A percentile compares a stretch with the other conserved stretches of the same genome.
Conservation (phyloP, 1,284 basidiomycete genomes). For the Abortiporus biennis region DNA sequence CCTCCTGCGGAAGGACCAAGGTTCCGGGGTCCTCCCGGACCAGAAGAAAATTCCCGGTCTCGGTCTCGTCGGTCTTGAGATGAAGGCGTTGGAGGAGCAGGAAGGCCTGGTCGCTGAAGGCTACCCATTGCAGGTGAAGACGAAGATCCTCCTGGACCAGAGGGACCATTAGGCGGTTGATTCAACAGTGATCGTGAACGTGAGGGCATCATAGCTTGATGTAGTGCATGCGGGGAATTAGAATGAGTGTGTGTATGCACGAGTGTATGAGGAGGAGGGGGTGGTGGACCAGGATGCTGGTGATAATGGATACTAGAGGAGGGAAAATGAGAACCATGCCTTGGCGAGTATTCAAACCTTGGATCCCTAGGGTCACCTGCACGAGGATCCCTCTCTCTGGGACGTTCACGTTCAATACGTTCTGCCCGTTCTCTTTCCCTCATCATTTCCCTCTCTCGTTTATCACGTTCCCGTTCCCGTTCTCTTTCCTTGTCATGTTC, state of each 20-base stretch:
- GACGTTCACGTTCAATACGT: too few species aligned
- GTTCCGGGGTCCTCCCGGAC: constrained; percentile 1
- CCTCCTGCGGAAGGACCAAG: background rate
- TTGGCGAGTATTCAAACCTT: too few species aligned
- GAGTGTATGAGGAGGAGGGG: constrained; percentile 15
- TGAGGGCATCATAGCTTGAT: background rate
- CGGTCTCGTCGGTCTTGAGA: background rate
- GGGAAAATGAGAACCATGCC: background rate
- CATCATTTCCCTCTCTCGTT: too few species aligned
- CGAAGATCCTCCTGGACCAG: constrained; percentile 13
- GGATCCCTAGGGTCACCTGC: too few species aligned
- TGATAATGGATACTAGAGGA: background rate
- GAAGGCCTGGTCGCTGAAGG: constrained; percentile 18
- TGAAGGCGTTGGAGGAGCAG: background rate
- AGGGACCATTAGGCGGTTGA: too few species aligned
- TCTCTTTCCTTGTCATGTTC: constrained; percentile 3
- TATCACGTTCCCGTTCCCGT: background rate
- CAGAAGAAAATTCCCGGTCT: background rate
- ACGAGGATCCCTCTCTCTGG: too few species aligned
- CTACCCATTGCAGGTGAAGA: constrained; percentile 24
- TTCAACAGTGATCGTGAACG: constrained; percentile 11
- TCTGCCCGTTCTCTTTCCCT: too few species aligned
- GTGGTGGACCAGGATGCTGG: constrained; percentile 11
- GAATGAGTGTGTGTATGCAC: constrained; percentile 1
- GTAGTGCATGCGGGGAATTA: background rate